These are phyloP conservation scores for Lophiotrema nucula DNA, from an alignment of 495 filamentous ascomycete genomes.

Conservation along the genomic window DNA sequence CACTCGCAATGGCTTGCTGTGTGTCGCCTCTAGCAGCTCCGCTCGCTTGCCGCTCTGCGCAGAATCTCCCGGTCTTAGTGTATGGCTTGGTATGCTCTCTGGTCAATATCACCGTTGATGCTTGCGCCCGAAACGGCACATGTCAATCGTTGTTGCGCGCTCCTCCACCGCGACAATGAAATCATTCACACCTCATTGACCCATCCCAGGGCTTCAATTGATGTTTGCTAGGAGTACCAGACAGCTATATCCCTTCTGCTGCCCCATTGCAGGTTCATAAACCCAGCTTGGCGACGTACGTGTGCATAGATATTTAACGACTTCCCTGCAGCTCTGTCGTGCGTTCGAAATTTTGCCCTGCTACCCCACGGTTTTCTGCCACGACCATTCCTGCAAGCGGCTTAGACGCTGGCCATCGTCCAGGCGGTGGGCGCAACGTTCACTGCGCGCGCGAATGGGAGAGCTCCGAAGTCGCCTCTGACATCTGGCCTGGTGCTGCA, in stretches of 20 bases:
- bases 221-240: no score
- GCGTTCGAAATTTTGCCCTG: conserved; percentile 29
- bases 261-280: no score
- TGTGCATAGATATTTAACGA: conserved; percentile 13
- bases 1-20: conserved; percentile 13
- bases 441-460: conserved; percentile 18
- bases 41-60: conserved; percentile 22
- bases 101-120: background rate
- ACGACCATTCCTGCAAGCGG: conserved; percentile 20
- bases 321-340: conserved; percentile 33
- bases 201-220: conserved; percentile 7
- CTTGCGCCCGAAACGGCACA: conserved; percentile 11
- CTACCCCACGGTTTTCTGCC: conserved; percentile 38
- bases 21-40: conserved; percentile 13
- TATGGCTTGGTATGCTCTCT: conserved; percentile 2
- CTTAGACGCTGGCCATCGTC: conserved; percentile 11
- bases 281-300: conserved; percentile 18
- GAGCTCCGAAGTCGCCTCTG: conserved; percentile 25
- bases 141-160: conserved; percentile 9
- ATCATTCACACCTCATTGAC: conserved; percentile 2
- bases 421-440: conserved; percentile 30
- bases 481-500: conserved; percentile 21
- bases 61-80: conserved; percentile 11
- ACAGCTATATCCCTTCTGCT: no score
- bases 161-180: conserved; percentile 12